phyloP scores from a whole-genome alignment of 2,329 filamentous ascomycete species.

The Ophiostoma ips region DNA sequence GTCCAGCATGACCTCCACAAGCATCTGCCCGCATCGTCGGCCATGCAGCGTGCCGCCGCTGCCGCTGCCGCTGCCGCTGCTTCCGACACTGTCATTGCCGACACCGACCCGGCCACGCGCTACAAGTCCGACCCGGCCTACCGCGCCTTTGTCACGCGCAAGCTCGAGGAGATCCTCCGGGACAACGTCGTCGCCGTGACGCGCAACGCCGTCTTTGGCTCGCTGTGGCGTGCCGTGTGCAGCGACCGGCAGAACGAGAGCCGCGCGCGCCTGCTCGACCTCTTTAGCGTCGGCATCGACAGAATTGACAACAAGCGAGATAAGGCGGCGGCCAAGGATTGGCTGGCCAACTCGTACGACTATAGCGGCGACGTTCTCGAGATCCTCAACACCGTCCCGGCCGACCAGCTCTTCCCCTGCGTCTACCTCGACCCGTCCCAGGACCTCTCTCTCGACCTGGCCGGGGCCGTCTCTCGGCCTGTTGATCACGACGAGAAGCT shows the following conservation, averaged over 20 bases:
- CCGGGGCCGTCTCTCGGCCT: no score
- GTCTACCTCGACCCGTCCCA: conserved; percentile 36
- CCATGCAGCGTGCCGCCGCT: conserved; percentile 13
- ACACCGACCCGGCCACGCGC: conserved; percentile 24
- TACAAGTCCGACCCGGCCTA: conserved; percentile 27
- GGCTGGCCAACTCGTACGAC: conserved; percentile 39
- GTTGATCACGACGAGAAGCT: no score
- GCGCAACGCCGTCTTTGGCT: conserved; percentile 36
- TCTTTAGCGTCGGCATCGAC: conserved; percentile 28
- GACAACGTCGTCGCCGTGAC: conserved; percentile 29
- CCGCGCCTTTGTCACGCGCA: conserved; percentile 23
- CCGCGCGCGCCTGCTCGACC: conserved; percentile 27
- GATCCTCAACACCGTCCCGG: conserved; percentile 23
- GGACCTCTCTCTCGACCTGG: no score
- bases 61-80: no score
- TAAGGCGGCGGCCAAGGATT: conserved; percentile 28
- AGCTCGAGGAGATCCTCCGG: conserved; percentile 29
- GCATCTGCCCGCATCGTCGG: conserved; percentile 9
- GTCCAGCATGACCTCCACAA: background rate
- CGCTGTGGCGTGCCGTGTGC: conserved; percentile 34
- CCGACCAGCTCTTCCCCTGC: conserved; percentile 29
- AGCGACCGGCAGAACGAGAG: conserved; percentile 28
- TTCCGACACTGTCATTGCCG: no score
- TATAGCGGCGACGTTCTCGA: conserved; percentile 29
- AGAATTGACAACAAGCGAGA: conserved; percentile 20